These are phyloP conservation scores for Ensete ventricosum DNA, from an alignment of 176 grass and related monocot genomes.

Conservation along the genomic window DNA sequence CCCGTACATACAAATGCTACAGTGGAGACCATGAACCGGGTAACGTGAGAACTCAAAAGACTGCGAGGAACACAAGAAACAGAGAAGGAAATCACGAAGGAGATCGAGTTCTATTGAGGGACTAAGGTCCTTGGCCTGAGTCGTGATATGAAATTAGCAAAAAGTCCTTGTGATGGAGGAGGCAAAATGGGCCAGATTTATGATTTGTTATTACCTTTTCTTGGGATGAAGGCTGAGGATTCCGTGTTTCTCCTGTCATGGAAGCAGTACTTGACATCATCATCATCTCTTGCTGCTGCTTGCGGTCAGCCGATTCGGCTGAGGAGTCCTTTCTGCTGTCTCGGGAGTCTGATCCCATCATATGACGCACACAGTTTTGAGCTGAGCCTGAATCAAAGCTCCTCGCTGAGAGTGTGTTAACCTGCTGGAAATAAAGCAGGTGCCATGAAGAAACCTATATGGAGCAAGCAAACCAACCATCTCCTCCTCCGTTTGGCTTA, in stretches of 20 bases:
- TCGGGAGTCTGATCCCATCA: slow-evolving; percentile 59
- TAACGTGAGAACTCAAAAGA: too few species aligned
- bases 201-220: neutral
- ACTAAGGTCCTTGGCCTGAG: too few species aligned
- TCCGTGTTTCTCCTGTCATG: neutral
- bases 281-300: slow-evolving; percentile 31
- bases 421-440: slow-evolving; percentile 52
- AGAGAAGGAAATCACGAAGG: too few species aligned
- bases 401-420: slow-evolving; percentile 65
- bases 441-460: neutral
- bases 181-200: neutral
- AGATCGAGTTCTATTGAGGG: too few species aligned
- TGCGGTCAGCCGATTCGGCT: slow-evolving; percentile 14
- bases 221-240: neutral
- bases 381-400: slow-evolving; percentile 84
- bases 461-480: neutral
- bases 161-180: neutral
- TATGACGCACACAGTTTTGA: slow-evolving; percentile 52
- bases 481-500: neutral
- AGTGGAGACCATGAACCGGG: too few species aligned
- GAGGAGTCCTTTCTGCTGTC: slow-evolving; percentile 39
- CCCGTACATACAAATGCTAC: too few species aligned
- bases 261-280: slow-evolving; percentile 47
- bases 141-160: neutral
- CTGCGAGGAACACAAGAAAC: too few species aligned